Evolutionary conservation across 2,329 filamentous ascomycete species (phyloP).

Genomic region (Teratosphaeria nubilosa): DNA sequence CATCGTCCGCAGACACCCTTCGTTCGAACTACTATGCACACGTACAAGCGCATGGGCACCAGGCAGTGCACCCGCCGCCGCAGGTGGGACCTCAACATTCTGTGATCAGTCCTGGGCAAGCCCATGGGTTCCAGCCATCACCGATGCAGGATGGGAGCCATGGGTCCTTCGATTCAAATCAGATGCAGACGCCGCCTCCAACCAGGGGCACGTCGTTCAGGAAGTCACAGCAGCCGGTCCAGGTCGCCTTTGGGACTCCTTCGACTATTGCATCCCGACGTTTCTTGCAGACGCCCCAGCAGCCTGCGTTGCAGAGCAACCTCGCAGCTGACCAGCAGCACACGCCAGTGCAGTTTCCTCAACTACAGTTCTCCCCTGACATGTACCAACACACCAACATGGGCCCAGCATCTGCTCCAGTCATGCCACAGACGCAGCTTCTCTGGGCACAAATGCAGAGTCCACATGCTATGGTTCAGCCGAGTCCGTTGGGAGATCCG

Average conservation of each 20-base stretch:
- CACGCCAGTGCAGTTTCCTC: conserved; percentile 39
- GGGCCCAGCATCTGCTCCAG: conserved; percentile 47
- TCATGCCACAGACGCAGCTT: conserved; percentile 44
- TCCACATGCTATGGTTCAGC: conserved; percentile 6
- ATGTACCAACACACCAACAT: conserved; percentile 43
- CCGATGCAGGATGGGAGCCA: conserved; percentile 8
- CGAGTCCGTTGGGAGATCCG: conserved; percentile 19
- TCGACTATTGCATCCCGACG: conserved; percentile 24
- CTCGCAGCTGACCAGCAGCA: conserved; percentile 11
- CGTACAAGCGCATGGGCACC: conserved; percentile 11
- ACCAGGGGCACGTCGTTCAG: conserved; percentile 46
- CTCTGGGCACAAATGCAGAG: conserved; percentile 26
- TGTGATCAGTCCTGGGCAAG: conserved; percentile 11
- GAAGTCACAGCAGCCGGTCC: conserved; percentile 31
- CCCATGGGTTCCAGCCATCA: conserved; percentile 1
- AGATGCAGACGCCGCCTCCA: conserved; percentile 53
- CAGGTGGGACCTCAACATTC: conserved; percentile 5
- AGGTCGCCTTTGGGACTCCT: conserved; percentile 33
- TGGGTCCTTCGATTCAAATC: conserved; percentile 24
- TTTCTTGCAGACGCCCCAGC: conserved; percentile 19
- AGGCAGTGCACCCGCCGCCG: conserved; percentile 9
- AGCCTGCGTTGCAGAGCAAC: conserved; percentile 4
- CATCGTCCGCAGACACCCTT: conserved; percentile 17
- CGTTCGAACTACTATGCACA: conserved; percentile 18
- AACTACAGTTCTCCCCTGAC: conserved; percentile 48